Percentiles rank a stretch among this genome's conserved stretches.
These are phyloP conservation scores for Glycine latifolia DNA, from an alignment of 306 rosid genomes.

Conservation along the genomic window DNA sequence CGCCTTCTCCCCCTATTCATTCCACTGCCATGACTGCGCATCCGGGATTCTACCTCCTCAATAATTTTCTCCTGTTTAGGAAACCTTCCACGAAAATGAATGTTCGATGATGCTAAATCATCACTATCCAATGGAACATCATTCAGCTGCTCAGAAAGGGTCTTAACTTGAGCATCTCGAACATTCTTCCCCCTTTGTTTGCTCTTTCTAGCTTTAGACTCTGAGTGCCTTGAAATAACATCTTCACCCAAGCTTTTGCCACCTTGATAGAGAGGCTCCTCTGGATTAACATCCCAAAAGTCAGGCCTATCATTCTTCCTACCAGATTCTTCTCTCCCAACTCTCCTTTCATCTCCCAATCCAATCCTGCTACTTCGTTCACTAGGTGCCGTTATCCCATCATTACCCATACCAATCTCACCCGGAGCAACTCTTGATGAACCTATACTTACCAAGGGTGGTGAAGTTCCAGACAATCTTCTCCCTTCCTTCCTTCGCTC, in stretches of 20 bases:
- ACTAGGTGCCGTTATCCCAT: conserved; percentile 56
- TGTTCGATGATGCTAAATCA: conserved; percentile 81
- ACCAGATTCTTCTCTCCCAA: conserved; percentile 78
- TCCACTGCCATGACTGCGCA: conserved; percentile 66
- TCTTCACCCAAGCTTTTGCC: conserved; percentile 62
- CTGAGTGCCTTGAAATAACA: conserved; percentile 68
- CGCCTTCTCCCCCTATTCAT: conserved; percentile 75
- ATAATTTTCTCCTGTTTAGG: conserved; percentile 61
- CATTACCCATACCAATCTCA: conserved; percentile 61
- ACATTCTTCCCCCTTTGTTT: conserved; percentile 76
- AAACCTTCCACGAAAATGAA: conserved; percentile 64
- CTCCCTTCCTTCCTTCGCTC: conserved; percentile 76
- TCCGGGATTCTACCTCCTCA: conserved; percentile 68
- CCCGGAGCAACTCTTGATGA: conserved; percentile 81
- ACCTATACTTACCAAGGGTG: conserved; percentile 64
- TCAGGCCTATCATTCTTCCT: conserved; percentile 73
- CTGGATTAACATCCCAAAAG: conserved; percentile 62
- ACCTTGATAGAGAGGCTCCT: conserved; percentile 57
- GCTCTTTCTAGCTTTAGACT: conserved; percentile 68
- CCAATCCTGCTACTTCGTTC: conserved; percentile 73
- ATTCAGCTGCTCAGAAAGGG: conserved; percentile 79
- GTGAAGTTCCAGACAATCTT: conserved; percentile 73
- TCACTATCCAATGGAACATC: conserved; percentile 78
- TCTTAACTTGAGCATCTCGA: conserved; percentile 64
- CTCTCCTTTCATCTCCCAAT: conserved; percentile 64